These are phyloP conservation scores for Aegilops speltoides DNA, from an alignment of 176 grass and related monocot genomes.

Conservation along the genomic window DNA sequence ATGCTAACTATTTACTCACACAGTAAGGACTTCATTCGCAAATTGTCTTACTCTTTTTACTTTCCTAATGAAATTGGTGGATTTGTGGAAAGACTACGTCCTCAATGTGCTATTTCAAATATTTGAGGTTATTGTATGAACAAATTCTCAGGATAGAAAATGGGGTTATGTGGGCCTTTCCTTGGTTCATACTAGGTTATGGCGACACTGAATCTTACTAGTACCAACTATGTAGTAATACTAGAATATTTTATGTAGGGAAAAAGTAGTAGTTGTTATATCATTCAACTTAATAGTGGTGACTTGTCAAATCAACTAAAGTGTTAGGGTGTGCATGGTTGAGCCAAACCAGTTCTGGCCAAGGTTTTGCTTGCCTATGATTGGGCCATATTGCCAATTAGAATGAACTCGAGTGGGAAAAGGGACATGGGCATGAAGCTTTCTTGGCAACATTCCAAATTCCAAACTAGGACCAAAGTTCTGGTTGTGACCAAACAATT, in stretches of 20 bases:
- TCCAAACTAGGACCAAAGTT: background rate
- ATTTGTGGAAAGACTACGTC: background rate
- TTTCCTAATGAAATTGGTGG: background rate
- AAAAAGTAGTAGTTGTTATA: background rate
- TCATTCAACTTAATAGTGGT: background rate
- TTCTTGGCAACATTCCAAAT: background rate
- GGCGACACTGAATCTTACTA: background rate
- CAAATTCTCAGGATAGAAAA: background rate
- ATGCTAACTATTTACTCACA: background rate
- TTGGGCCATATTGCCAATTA: background rate
- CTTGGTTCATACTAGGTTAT: background rate
- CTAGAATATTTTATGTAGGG: background rate
- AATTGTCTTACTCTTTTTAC: background rate
- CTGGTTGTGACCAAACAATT: background rate
- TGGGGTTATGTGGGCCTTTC: background rate
- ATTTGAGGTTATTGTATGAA: background rate
- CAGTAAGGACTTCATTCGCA: background rate
- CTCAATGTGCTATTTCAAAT: background rate
- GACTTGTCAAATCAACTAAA: background rate
- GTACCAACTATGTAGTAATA: background rate
- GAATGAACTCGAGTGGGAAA: background rate
- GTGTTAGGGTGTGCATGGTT: background rate
- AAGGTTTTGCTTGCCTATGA: background rate
- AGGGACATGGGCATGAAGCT: background rate
- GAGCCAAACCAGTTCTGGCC: background rate